phyloP scores from a whole-genome alignment of 2,329 filamentous ascomycete species.

The Furcasterigmium sp. region DNA sequence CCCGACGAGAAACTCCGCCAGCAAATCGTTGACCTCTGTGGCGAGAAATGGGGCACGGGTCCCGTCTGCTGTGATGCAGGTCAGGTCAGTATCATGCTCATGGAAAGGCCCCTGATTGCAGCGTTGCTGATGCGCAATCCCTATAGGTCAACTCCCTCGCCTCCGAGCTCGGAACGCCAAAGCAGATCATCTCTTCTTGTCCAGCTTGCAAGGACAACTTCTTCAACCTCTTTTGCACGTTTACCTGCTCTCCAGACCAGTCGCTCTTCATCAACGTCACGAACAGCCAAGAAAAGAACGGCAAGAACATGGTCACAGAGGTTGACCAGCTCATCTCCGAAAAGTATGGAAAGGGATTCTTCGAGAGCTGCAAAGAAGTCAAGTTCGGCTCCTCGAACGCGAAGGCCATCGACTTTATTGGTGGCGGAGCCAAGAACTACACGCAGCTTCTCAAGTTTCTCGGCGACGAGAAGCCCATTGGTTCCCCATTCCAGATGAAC shows the following conservation, averaged over 20 bases:
- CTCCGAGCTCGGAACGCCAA: slow-evolving; percentile 79
- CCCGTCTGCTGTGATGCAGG: slow-evolving; percentile 80
- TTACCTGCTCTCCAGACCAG: slow-evolving; percentile 96
- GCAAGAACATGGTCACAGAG: slow-evolving; percentile 65
- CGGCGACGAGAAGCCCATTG: slow-evolving; percentile 83
- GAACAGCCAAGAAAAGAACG: slow-evolving; percentile 56
- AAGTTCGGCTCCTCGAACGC: slow-evolving; percentile 95
- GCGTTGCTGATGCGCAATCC: neutral
- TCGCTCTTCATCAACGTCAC: slow-evolving; percentile 95
- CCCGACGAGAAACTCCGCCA: slow-evolving; percentile 68
- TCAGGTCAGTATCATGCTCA: slow-evolving; percentile 59
- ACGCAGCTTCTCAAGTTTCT: slow-evolving; percentile 83
- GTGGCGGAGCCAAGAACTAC: slow-evolving; percentile 89
- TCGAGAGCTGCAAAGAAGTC: slow-evolving; percentile 96
- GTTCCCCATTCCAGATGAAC: slow-evolving; percentile 98
- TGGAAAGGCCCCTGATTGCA: too few relatives aligned
- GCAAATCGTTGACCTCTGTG: slow-evolving; percentile 80
- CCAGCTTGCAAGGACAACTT: slow-evolving; percentile 98
- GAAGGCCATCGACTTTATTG: slow-evolving; percentile 92
- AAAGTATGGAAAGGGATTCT: slow-evolving; percentile 82
- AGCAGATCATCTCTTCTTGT: slow-evolving; percentile 85
- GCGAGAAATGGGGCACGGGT: slow-evolving; percentile 76
- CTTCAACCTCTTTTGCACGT: slow-evolving; percentile 96
- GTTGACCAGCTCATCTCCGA: slow-evolving; percentile 84
- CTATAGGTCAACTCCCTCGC: slow-evolving; percentile 69